Conservation (phyloP, 805 yeast species). For the Wickerhamomyces xylosicus region DNA sequence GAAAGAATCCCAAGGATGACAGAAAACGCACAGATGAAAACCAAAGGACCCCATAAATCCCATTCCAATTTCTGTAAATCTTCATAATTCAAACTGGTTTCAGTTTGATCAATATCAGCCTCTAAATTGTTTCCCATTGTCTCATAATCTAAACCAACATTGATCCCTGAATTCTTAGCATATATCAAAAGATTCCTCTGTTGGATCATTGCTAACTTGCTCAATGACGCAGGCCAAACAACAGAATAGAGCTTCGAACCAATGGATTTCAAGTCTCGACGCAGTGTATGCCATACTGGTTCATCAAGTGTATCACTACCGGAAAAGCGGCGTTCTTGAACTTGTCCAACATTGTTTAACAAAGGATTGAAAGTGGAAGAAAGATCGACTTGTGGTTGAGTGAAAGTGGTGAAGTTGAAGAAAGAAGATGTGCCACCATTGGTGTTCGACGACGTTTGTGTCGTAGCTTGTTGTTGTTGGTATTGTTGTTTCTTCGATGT, state of each 20-base stretch:
- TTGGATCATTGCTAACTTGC: conserved; percentile 20
- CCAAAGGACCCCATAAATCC: conserved; percentile 67
- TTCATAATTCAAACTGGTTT: conserved; percentile 19
- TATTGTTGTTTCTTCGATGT: background rate
- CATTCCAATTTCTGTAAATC: conserved; percentile 31
- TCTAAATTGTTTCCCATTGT: conserved; percentile 20
- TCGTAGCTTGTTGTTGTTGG: background rate
- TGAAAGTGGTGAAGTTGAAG: conserved; percentile 20
- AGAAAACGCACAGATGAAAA: conserved; percentile 47
- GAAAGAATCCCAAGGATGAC: conserved; percentile 29
- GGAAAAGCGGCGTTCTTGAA: conserved; percentile 22
- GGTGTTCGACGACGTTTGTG: conserved; percentile 1
- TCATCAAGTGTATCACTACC: conserved; percentile 71
- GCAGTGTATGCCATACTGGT: conserved; percentile 48
- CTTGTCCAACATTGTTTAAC: conserved; percentile 18
- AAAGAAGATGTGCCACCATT: conserved; percentile 8
- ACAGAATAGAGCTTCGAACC: conserved; percentile 32
- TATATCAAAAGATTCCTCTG: conserved; percentile 19
- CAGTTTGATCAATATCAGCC: conserved; percentile 18
- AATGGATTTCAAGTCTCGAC: conserved; percentile 34
- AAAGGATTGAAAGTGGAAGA: conserved; percentile 22
- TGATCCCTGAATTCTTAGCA: conserved; percentile 21
- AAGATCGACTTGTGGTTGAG: conserved; percentile 22
- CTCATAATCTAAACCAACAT: conserved; percentile 20
- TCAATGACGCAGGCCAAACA: conserved; percentile 28